Percentiles rank a stretch among this genome's conserved stretches.
Evolutionary conservation across 768 basidiomycete species (phyloP).

Genomic region (Leccinum rimulosum): DNA sequence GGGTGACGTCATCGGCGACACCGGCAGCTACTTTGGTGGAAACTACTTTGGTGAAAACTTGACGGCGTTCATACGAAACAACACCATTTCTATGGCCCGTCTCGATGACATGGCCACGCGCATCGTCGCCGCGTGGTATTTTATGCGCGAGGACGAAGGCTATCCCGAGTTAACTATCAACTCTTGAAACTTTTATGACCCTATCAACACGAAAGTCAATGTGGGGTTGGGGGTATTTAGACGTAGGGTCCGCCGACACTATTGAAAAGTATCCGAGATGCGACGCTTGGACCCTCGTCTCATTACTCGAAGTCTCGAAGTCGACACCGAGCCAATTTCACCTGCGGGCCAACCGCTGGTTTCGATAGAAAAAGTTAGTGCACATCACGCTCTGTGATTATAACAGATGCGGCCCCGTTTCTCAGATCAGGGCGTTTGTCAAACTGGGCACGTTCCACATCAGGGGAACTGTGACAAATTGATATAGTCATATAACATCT

Average conservation of each 20-base stretch:
- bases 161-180: conserved; percentile 28
- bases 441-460: conserved; percentile 81
- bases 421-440: conserved; percentile 78
- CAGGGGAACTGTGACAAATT: too few species aligned
- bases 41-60: conserved; percentile 60
- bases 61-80: conserved; percentile 55
- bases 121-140: conserved; percentile 64
- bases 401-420: conserved; percentile 73
- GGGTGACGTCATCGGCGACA: conserved; percentile 48
- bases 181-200: conserved; percentile 27
- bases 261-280: too few species aligned
- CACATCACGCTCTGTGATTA: rapidly evolving
- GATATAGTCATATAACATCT: too few species aligned
- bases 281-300: background rate
- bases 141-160: conserved; percentile 31
- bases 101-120: conserved; percentile 71
- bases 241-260: background rate
- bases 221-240: conserved; percentile 34
- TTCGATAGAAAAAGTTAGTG: conserved; percentile 56
- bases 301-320: background rate
- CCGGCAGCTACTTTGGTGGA: conserved; percentile 19
- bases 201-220: conserved; percentile 44
- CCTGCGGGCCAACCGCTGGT: conserved; percentile 46
- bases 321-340: conserved; percentile 41
- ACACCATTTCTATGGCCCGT: conserved; percentile 54